Evolutionary conservation across 352 stramenopile species (phyloP), one percentile per base, ranked within the genome.

Genomic region (Phytophthora pisi): DNA sequence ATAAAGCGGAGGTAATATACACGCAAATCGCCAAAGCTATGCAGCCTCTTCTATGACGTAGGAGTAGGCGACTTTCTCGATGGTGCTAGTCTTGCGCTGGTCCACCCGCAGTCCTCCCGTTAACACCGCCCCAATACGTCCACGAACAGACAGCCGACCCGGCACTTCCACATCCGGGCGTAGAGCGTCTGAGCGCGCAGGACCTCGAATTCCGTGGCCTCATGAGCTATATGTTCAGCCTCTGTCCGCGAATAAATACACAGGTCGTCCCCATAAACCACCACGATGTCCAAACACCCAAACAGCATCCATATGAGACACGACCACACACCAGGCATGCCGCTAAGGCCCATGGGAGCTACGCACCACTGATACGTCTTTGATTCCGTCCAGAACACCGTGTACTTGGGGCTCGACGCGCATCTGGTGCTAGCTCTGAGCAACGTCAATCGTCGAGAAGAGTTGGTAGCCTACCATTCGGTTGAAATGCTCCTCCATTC

Each of bases 281-380:
- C 66, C 1, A 80, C 28, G 47, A 77, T 78, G 1, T n/a, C 8
- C 30, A 66, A 70, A 16, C 51, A 51, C 0, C 30, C 65, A 49
- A 83, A 82, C 0, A 79, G 45, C 1, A 59, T 0, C 6, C 65
- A 62, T 74, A 79, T 86, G 2, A 81, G 56, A 0, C 68, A 58
- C 1, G 74, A 79, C 74, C 71, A 86, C 5, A 72, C 61, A 13
- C 78, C 72, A 1, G 74, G 72, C 66, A 83, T 86, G 10, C 74
- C 72, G 6, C 23, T 38, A 0, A 86, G 3, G 15, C 72, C 69
- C 68, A 86, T 86, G 0, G 68, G 74, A 13, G n/a, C 74, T 2
- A 81, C 68, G 31, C 61, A 72, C 70, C 74, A 85, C 15, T 85
- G 68, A 43, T 79, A 78, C 3, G 57, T 80, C 40, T 85, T 71